Base-by-base conservation (phyloP, 345 rosid genomes). In the Hibiscus mutabilis region DNA sequence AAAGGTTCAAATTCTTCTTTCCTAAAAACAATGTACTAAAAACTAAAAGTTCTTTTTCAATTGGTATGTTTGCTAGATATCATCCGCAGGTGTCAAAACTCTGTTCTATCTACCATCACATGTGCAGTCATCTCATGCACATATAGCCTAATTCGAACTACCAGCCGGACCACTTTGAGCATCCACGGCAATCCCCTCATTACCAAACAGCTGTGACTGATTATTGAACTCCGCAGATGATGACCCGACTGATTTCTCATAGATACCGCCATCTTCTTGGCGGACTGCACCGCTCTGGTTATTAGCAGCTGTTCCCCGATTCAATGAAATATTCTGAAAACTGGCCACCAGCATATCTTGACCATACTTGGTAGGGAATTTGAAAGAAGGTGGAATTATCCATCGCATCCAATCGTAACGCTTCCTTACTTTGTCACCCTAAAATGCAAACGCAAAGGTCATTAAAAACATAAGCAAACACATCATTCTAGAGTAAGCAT, bases 381-480 rank as follows among this genome's bases (percentile, higher is more conserved):
- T 82, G 63, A 73, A 63, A 37, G 80, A 33, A 57, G 75, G 64
- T 46, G 85, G 87, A 22, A 64, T 70, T 65, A 89, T 57, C 95
- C 93, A 93, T 6, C 70, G 76, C 80, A 57, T 76, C 98, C 98
- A 89, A 29, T 86, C 90, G 35, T 75, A 57, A 33, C 84, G 83
- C 79, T 76, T 89, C 82, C 98, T 87, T 33, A 91, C 78, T 59
- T 80, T 76, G 68, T 93, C 94, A 56, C 92, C 98, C 98, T 91
- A 73, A 44, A 73, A 76, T 42, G 59, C 9, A 75, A 70, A 40
- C 15, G 29, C 18, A 29, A n/a, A 58, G 68, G 5, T 33, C 40
- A 24, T 55, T 37, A 40, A 12, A 25, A 22, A 55, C 21, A 53
- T 52, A 31, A 49, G 19, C 22, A 27, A 27, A 44, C 51, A 62